Percentiles rank a stretch among this genome's conserved stretches.
Conservation (phyloP, 352 stramenopile species). For the Phytopythium litorale region DNA sequence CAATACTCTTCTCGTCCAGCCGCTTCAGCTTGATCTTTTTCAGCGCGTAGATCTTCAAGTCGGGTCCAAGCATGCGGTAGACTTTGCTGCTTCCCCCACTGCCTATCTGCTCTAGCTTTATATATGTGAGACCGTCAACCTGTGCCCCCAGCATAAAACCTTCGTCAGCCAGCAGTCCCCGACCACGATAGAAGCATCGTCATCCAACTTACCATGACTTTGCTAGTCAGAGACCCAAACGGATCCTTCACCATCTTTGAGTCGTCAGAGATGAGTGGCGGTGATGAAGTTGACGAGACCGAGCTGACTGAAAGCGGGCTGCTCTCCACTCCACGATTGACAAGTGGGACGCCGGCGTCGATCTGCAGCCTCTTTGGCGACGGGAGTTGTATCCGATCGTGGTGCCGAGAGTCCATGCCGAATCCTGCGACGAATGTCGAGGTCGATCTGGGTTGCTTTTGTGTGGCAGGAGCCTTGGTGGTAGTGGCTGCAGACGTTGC, state of each 20-base stretch:
- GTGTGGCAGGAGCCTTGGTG: background rate
- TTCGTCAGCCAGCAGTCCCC: background rate
- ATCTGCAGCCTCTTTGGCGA: constrained; percentile 49
- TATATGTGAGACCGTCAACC: constrained; percentile 92
- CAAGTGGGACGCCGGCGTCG: constrained; percentile 13
- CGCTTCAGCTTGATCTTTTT: constrained; percentile 97
- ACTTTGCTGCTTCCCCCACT: constrained; percentile 97
- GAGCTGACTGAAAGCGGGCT: constrained; percentile 45
- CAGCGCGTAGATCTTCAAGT: constrained; percentile 95
- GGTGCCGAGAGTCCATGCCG: background rate
- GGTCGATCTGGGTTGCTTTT: background rate
- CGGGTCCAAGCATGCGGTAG: constrained; percentile 91
- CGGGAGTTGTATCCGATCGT: constrained; percentile 38
- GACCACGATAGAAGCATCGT: background rate
- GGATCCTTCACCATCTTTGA: constrained; percentile 29
- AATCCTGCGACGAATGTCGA: constrained; percentile 3
- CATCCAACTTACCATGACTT: constrained; percentile 40
- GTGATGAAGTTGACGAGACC: constrained; percentile 54
- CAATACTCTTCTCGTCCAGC: constrained; percentile 87
- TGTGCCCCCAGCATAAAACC: constrained; percentile 13
- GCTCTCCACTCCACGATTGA: constrained; percentile 23
- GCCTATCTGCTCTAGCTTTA: constrained; percentile 96
- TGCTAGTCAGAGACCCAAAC: constrained; percentile 51
- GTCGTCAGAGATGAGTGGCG: constrained; percentile 26
- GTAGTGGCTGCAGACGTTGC: background rate